A percentile compares a stretch with the other conserved stretches of the same genome.
phyloP scores from a whole-genome alignment of 139 green algal genomes.

The Micractinium sp. region DNA sequence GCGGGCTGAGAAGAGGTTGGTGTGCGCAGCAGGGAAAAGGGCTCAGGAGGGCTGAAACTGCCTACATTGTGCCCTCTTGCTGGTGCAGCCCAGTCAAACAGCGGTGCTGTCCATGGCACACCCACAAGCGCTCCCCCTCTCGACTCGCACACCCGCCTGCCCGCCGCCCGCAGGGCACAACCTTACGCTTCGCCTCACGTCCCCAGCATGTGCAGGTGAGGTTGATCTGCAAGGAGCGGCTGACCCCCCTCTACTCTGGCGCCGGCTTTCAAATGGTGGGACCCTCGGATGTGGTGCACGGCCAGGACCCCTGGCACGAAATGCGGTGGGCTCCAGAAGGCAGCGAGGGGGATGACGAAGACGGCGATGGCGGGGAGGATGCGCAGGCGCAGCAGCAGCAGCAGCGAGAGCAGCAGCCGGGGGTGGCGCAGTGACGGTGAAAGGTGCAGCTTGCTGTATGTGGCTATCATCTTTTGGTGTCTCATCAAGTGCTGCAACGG shows the following conservation, averaged over 20 bases:
- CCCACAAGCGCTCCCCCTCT: no score
- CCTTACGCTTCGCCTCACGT: no score
- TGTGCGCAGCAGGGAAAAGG: no score
- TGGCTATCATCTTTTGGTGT: no score
- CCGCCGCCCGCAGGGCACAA: no score
- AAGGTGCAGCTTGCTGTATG: neutral
- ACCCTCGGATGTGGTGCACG: constrained; percentile 62
- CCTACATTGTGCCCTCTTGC: no score
- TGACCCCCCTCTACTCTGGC: constrained; percentile 31
- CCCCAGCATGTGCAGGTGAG: constrained; percentile 3
- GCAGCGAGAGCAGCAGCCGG: neutral
- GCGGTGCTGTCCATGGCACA: no score
- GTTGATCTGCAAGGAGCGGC: constrained; percentile 69
- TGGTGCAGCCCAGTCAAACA: no score
- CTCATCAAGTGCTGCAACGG: no score
- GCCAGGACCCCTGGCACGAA: constrained; percentile 66
- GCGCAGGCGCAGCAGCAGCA: neutral
- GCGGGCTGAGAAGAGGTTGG: no score
- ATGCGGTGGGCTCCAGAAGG: constrained; percentile 29
- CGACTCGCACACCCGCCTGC: no score
- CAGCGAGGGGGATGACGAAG: neutral
- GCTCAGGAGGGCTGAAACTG: no score
- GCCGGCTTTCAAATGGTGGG: constrained; percentile 39
- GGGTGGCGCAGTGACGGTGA: neutral
- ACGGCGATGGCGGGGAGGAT: neutral